These are phyloP conservation scores for Yamadazyma diospyri DNA, from an alignment of 1,139 yeast genomes.

Conservation along the genomic window DNA sequence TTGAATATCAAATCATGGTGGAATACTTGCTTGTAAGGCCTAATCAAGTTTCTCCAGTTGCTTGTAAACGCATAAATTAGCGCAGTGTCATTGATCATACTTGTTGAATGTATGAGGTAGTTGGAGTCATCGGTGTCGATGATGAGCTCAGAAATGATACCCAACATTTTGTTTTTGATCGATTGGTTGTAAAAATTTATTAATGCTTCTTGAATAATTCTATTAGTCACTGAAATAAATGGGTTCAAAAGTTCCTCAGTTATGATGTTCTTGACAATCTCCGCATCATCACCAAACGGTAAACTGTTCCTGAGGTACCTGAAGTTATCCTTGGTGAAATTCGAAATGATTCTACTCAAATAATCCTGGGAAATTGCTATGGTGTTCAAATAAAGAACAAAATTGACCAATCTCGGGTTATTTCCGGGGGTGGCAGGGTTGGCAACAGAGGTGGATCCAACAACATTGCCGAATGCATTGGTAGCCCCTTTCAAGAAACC, in stretches of 20 bases:
- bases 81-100: conserved; percentile 28
- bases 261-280: conserved; percentile 39
- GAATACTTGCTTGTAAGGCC: conserved; percentile 61
- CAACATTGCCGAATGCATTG: conserved; percentile 46
- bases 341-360: conserved; percentile 44
- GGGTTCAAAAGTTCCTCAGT: conserved; percentile 33
- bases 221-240: conserved; percentile 39
- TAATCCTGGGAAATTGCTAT: conserved; percentile 57
- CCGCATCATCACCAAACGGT: conserved; percentile 55
- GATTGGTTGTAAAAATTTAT: conserved; percentile 57
- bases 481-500: conserved; percentile 47
- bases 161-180: conserved; percentile 46
- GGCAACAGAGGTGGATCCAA: conserved; percentile 27
- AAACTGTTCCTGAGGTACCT: conserved; percentile 37
- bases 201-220: conserved; percentile 51
- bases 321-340: conserved; percentile 24
- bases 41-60: conserved; percentile 62
- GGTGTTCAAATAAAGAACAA: conserved; percentile 57
- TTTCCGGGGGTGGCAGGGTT: conserved; percentile 12
- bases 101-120: conserved; percentile 31
- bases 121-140: conserved; percentile 46
- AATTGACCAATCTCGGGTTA: conserved; percentile 41
- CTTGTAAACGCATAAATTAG: conserved; percentile 44
- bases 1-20: conserved; percentile 46
- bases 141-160: conserved; percentile 52